A percentile compares a stretch with the other conserved stretches of the same genome.
Conservation (phyloP, 441 rosid species). For the Sinapis alba region DNA sequence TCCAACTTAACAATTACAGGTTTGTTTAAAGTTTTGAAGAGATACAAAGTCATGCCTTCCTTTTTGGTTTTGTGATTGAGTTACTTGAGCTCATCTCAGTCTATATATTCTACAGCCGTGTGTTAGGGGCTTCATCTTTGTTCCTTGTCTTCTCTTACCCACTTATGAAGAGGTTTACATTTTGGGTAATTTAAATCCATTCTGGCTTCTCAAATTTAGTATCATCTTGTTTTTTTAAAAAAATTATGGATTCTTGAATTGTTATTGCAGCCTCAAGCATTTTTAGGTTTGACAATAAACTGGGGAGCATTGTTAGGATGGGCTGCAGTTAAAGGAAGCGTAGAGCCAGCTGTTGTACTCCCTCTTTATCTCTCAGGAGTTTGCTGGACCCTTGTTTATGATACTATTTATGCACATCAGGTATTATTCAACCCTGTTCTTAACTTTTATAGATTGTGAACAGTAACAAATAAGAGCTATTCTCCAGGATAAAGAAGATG, state of each 20-base stretch:
- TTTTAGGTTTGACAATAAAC: constrained; percentile 83
- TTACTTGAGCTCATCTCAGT: constrained; percentile 13
- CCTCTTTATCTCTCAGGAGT: constrained; percentile 84
- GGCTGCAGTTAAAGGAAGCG: constrained; percentile 73
- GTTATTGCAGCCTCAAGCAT: constrained; percentile 86
- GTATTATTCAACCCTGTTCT: constrained; percentile 36
- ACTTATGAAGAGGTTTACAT: constrained; percentile 92
- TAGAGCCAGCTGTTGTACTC: constrained; percentile 68
- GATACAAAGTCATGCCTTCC: not conserved
- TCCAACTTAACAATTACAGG: constrained; percentile 90
- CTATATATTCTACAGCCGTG: constrained; percentile 47
- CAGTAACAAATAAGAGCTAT: not conserved
- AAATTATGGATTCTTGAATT: not conserved
- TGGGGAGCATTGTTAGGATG: constrained; percentile 97
- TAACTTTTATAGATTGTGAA: not conserved
- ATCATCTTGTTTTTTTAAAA: not conserved
- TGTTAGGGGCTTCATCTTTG: constrained; percentile 89
- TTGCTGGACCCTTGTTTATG: constrained; percentile 93
- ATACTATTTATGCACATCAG: constrained; percentile 97
- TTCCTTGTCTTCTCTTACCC: constrained; percentile 93
- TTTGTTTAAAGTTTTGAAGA: constrained; percentile 25
- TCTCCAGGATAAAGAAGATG: constrained; percentile 86
- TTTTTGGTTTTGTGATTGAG: not conserved
- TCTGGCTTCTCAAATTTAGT: not conserved
- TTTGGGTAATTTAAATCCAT: constrained; percentile 73